Evolutionary conservation across 139 green algal species (phyloP).

Genomic region (Chlorella ohadii): DNA sequence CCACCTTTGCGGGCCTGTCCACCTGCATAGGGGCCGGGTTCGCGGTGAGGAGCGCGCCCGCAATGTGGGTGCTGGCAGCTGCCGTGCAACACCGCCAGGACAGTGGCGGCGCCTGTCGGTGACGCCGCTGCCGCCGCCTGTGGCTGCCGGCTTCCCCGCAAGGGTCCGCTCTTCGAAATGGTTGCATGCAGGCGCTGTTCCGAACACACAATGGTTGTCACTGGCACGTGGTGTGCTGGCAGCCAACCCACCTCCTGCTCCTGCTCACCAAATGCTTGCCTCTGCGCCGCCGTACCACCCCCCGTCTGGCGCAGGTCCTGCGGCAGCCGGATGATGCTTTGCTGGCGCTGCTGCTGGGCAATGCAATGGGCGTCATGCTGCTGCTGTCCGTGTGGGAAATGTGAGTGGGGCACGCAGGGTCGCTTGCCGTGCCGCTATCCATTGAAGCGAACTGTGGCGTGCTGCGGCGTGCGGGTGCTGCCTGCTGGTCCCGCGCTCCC

Average conservation of each 20-base stretch:
- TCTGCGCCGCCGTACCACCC: not conserved
- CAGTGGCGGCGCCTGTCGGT: not conserved
- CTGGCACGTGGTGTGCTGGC: no score
- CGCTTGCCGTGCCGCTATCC: not conserved
- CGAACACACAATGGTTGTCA: no score
- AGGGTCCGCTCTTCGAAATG: not conserved
- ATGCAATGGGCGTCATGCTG: conserved; percentile 82
- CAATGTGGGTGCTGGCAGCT: not conserved
- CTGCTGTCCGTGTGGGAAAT: conserved; percentile 84
- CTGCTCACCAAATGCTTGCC: no score
- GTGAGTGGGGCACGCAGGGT: conserved; percentile 31
- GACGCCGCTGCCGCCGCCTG: not conserved
- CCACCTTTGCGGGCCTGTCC: conserved; percentile 63
- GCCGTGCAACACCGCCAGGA: not conserved
- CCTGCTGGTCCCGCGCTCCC: no score
- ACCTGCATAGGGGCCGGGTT: conserved; percentile 74
- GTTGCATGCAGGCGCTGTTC: not conserved
- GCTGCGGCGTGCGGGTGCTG: not conserved
- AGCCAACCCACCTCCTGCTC: no score
- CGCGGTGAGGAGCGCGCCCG: conserved; percentile 47
- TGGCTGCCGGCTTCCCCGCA: not conserved
- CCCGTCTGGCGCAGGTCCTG: conserved; percentile 49
- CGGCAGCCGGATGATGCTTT: conserved; percentile 61
- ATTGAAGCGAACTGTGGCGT: no score
- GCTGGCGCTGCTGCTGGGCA: conserved; percentile 82